Evolutionary conservation across 345 rosid genomes (phyloP).

Genomic region (Syzygium oleosum): DNA sequence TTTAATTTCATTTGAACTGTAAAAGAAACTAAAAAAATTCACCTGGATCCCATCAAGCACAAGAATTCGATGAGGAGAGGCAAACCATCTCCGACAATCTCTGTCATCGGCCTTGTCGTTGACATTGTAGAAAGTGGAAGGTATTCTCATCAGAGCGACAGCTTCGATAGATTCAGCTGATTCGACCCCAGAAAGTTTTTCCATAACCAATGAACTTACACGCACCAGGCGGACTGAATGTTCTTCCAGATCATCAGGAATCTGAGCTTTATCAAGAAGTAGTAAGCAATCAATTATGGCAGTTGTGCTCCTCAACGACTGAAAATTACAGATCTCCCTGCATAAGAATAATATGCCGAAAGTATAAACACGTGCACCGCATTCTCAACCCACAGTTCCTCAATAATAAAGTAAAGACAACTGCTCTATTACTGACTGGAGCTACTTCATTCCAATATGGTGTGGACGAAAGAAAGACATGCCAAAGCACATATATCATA

Average conservation of each 20-base stretch:
- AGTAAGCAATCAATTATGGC: slow-evolving; percentile 50
- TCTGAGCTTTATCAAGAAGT: slow-evolving; percentile 43
- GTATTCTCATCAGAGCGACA: slow-evolving; percentile 68
- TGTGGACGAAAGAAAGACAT: background rate
- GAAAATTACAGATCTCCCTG: slow-evolving; percentile 67
- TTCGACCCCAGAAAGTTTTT: slow-evolving; percentile 73
- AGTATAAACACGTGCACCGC: background rate
- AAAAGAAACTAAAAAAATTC: background rate
- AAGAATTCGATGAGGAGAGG: slow-evolving; percentile 53
- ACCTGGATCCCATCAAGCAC: slow-evolving; percentile 93
- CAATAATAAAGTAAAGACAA: background rate
- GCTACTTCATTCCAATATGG: background rate
- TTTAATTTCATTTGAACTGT: background rate
- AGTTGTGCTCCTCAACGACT: slow-evolving; percentile 20
- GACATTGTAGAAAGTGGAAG: slow-evolving; percentile 46
- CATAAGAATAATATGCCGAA: background rate
- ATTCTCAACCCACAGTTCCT: background rate
- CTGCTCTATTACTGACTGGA: background rate
- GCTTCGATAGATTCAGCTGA: slow-evolving; percentile 73
- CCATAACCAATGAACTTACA: slow-evolving; percentile 60
- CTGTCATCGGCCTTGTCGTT: slow-evolving; percentile 7
- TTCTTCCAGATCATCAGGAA: slow-evolving; percentile 42
- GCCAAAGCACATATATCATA: background rate
- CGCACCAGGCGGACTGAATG: slow-evolving; percentile 27
- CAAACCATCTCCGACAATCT: slow-evolving; percentile 55